These are phyloP conservation scores for Beauveria sp. DNA, from an alignment of 2,329 filamentous ascomycete genomes.

Conservation along the genomic window DNA sequence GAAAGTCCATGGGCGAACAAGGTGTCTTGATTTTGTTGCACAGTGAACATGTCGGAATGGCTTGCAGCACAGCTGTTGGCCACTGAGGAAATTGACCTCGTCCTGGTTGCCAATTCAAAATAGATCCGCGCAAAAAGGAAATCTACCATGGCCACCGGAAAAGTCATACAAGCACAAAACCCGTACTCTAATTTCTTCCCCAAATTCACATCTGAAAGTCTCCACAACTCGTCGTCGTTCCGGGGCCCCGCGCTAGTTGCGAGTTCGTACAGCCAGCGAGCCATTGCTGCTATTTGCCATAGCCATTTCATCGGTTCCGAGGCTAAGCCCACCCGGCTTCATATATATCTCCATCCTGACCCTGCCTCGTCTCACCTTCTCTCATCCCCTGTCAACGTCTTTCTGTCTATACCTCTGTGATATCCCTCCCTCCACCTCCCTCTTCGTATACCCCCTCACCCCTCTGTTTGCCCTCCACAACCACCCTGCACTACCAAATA, in stretches of 20 bases:
- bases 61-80: too few species aligned
- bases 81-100: too few species aligned
- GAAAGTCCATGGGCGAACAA: neutral
- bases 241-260: slow-evolving; percentile 5
- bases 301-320: neutral
- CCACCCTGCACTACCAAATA: neutral
- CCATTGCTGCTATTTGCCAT: neutral
- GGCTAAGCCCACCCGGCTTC: neutral
- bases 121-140: too few species aligned
- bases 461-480: neutral
- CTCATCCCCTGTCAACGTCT: slow-evolving; percentile 1
- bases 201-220: slow-evolving; percentile 8
- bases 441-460: neutral
- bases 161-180: neutral
- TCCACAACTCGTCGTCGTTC: neutral
- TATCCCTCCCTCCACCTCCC: neutral
- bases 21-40: too few species aligned
- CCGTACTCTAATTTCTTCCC: neutral
- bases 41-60: too few species aligned
- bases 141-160: too few species aligned
- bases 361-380: neutral
- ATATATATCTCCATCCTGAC: slow-evolving; percentile 7
- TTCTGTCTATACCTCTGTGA: neutral
- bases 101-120: too few species aligned
- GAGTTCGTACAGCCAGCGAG: neutral